Conservation (phyloP, 2,329 filamentous ascomycete genomes). For the Tolypocladium ovalisporum region DNA sequence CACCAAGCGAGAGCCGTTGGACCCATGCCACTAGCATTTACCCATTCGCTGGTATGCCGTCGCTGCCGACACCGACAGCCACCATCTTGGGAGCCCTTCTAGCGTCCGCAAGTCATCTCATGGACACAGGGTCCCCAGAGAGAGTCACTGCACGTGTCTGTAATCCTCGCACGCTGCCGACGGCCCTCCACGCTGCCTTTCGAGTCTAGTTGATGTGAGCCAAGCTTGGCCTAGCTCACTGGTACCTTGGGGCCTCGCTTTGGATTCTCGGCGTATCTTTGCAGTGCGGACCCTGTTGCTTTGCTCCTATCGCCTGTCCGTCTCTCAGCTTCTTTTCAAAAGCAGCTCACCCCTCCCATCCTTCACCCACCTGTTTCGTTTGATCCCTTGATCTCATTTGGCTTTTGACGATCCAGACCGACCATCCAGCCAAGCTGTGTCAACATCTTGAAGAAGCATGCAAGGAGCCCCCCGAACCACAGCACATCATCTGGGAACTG, state of each 20-base stretch:
- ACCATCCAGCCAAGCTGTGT: background rate
- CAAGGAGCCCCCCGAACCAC: background rate
- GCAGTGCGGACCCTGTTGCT: slow-evolving; percentile 5
- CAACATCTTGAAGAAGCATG: background rate
- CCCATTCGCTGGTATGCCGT: slow-evolving; percentile 6
- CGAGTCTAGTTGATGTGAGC: slow-evolving; percentile 4
- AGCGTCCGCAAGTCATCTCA: slow-evolving; percentile 7
- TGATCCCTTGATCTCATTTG: background rate
- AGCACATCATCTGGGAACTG: background rate
- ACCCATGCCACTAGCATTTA: slow-evolving; percentile 4
- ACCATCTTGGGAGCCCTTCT: slow-evolving; percentile 7
- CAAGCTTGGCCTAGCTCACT: slow-evolving; percentile 9
- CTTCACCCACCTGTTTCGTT: background rate
- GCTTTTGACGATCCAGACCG: background rate
- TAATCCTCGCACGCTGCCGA: slow-evolving; percentile 5
- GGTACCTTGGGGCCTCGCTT: slow-evolving; percentile 8
- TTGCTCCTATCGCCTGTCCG: background rate
- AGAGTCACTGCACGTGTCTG: slow-evolving; percentile 8
- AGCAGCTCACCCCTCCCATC: slow-evolving; percentile 11
- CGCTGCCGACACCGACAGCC: slow-evolving; percentile 9
- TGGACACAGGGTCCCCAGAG: slow-evolving; percentile 1
- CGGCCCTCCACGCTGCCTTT: background rate
- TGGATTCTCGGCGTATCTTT: slow-evolving; percentile 9
- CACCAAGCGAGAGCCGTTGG: slow-evolving; percentile 7
- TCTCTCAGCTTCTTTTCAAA: slow-evolving; percentile 9